phyloP scores from a whole-genome alignment of 2,329 filamentous ascomycete species.

The Fusarium coffeatum region DNA sequence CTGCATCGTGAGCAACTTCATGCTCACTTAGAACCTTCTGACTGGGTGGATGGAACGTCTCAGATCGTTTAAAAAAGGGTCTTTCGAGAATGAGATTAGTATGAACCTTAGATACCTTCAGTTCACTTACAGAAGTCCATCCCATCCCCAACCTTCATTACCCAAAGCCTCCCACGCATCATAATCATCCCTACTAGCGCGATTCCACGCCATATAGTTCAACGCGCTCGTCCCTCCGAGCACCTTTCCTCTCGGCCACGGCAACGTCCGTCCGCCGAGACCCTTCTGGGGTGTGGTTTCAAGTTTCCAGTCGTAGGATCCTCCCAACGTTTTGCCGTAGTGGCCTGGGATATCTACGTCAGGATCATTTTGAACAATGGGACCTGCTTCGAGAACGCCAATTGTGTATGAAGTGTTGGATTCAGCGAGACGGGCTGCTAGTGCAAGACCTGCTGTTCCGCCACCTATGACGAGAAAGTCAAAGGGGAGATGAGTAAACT shows the following conservation, averaged over 20 bases:
- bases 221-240: conserved; percentile 72
- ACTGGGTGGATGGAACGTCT: conserved; percentile 59
- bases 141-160: conserved; percentile 69
- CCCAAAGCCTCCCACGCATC: conserved; percentile 69
- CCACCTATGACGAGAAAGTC: conserved; percentile 63
- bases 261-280: conserved; percentile 54
- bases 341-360: conserved; percentile 56
- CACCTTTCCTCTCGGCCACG: conserved; percentile 60
- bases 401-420: conserved; percentile 47
- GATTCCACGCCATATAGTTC: conserved; percentile 68
- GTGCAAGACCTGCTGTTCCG: conserved; percentile 64
- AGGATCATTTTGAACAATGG: conserved; percentile 45
- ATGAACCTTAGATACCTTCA: too few relatives aligned
- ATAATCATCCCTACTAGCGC: conserved; percentile 60
- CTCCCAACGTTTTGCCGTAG: conserved; percentile 52
- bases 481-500: conserved; percentile 44
- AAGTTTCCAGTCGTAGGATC: conserved; percentile 56
- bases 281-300: conserved; percentile 54
- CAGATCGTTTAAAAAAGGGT: conserved; percentile 63
- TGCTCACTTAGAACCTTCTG: conserved; percentile 50
- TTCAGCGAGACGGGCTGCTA: conserved; percentile 62
- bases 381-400: conserved; percentile 50
- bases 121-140: conserved; percentile 50
- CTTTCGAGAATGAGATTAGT: too few relatives aligned
- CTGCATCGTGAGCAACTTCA: conserved; percentile 54